Conservation (phyloP, 352 stramenopile species). For the Phytophthora foliorum region DNA sequence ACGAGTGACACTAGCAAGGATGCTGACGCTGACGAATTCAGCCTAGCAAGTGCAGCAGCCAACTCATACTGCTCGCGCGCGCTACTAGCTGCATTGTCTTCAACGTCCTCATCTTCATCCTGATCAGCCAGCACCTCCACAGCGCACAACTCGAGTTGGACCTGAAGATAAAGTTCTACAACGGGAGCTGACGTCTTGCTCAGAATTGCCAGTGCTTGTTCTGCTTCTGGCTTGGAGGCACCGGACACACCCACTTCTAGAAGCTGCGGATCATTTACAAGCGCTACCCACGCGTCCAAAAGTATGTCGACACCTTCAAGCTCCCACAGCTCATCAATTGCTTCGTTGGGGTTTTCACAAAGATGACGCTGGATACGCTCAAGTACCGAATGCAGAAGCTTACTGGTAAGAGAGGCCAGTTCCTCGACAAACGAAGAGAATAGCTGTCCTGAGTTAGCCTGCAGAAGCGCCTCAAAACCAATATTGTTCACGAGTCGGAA, state of each 20-base stretch:
- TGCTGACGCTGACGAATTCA: constrained; percentile 68
- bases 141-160: constrained; percentile 75
- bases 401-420: constrained; percentile 73
- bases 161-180: constrained; percentile 80
- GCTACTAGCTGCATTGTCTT: constrained; percentile 77
- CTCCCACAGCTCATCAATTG: constrained; percentile 85
- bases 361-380: constrained; percentile 73
- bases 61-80: constrained; percentile 77
- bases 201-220: constrained; percentile 52
- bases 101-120: constrained; percentile 87
- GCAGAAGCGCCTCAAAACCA: constrained; percentile 59
- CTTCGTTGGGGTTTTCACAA: constrained; percentile 47
- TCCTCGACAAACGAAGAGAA: constrained; percentile 76
- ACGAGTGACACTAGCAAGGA: constrained; percentile 67
- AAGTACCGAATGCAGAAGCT: constrained; percentile 72
- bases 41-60: constrained; percentile 69
- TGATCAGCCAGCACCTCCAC: constrained; percentile 75
- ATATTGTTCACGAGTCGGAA: constrained; percentile 86
- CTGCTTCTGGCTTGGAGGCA: constrained; percentile 37
- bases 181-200: constrained; percentile 71
- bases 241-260: constrained; percentile 41
- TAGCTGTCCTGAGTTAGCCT: constrained; percentile 50
- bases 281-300: constrained; percentile 83
- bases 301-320: constrained; percentile 84
- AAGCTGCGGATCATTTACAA: constrained; percentile 69